Evolutionary conservation across 2,329 filamentous ascomycete species (phyloP).

Genomic region (Botryosphaeria dothidea): DNA sequence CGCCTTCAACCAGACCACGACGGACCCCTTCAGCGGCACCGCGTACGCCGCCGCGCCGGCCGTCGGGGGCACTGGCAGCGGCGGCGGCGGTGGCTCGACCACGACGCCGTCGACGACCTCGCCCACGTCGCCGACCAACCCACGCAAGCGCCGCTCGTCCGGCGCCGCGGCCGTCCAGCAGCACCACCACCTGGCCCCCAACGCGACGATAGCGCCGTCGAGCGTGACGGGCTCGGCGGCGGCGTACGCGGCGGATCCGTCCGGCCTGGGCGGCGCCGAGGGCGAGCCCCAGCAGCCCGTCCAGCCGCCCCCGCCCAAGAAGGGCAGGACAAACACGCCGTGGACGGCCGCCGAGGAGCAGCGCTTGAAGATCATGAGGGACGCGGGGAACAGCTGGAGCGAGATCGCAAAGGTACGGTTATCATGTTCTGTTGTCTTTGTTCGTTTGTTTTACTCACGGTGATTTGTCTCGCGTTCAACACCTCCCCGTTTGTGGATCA

Average conservation of each 20-base stretch:
- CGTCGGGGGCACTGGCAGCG: not conserved
- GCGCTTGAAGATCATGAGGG: conserved; percentile 89
- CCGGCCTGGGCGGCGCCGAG: not conserved
- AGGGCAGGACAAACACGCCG: conserved; percentile 96
- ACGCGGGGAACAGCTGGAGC: conserved; percentile 91
- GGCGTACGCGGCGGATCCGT: conserved; percentile 9
- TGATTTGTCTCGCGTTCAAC: too few relatives aligned
- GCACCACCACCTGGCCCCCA: conserved; percentile 30
- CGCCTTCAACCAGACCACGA: conserved; percentile 6
- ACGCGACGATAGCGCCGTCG: conserved; percentile 15
- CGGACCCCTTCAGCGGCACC: conserved; percentile 16
- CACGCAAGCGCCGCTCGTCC: conserved; percentile 47
- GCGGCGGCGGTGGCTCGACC: not conserved
- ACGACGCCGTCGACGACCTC: not conserved
- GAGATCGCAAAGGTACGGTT: conserved; percentile 87
- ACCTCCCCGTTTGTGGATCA: too few relatives aligned
- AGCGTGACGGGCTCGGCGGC: not conserved
- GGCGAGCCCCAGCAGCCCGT: conserved; percentile 9
- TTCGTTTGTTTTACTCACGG: not conserved
- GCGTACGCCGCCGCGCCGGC: conserved; percentile 5
- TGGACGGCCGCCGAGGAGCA: conserved; percentile 96
- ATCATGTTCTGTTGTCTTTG: not conserved
- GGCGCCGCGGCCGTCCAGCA: conserved; percentile 24
- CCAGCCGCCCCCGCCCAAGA: conserved; percentile 63
- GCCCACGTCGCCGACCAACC: conserved; percentile 30